A percentile compares a stretch with the other conserved stretches of the same genome.
Evolutionary conservation across 805 yeast genomes (phyloP).

Genomic region (Candida corydali): DNA sequence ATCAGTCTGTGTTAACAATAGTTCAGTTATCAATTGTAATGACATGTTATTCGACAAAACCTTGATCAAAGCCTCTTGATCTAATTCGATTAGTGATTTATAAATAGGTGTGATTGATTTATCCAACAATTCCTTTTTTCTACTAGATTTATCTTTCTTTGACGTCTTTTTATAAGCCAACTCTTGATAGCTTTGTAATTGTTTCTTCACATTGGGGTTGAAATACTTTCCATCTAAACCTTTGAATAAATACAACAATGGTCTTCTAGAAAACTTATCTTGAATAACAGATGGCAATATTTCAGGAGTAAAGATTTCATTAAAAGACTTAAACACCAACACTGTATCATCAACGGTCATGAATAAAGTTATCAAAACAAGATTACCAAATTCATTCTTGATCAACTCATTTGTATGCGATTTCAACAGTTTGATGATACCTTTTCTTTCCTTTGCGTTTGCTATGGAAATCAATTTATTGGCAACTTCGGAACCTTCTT

Average conservation of each 20-base stretch:
- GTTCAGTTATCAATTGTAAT: constrained; percentile 77
- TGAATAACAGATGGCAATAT: constrained; percentile 51
- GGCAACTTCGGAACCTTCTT: constrained; percentile 92
- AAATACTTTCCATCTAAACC: constrained; percentile 83
- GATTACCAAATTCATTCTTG: constrained; percentile 81
- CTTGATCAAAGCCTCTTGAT: constrained; percentile 34
- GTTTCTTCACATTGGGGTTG: constrained; percentile 61
- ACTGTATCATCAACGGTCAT: constrained; percentile 94
- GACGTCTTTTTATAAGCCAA: constrained; percentile 60
- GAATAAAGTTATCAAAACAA: constrained; percentile 72
- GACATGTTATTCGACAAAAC: constrained; percentile 70
- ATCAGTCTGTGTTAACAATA: constrained; percentile 44
- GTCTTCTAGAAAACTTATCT: constrained; percentile 83
- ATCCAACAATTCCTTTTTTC: constrained; percentile 66
- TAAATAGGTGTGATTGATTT: constrained; percentile 66
- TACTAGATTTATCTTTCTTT: constrained; percentile 75
- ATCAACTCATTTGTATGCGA: constrained; percentile 73
- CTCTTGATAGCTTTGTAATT: constrained; percentile 56
- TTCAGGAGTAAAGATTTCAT: constrained; percentile 49
- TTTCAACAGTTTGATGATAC: constrained; percentile 65
- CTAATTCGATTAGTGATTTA: constrained; percentile 39
- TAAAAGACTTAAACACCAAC: constrained; percentile 68
- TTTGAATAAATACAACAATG: constrained; percentile 72
- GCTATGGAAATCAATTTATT: constrained; percentile 75
- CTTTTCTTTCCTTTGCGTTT: constrained; percentile 88